phyloP scores from a whole-genome alignment of 2,329 filamentous ascomycete species.

The Beauveria caledonica region DNA sequence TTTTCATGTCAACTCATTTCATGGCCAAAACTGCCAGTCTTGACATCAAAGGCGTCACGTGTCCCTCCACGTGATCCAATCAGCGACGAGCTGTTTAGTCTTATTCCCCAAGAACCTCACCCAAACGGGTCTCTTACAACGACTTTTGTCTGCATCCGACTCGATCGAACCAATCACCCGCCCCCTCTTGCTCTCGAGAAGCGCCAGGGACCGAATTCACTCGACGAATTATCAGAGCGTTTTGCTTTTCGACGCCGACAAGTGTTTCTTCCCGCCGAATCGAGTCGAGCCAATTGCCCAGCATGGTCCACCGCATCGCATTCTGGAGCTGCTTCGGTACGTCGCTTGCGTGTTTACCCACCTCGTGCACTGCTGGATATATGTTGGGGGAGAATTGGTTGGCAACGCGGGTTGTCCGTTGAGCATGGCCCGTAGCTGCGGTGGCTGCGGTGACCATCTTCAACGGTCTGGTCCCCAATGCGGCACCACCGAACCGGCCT shows the following conservation, averaged over 20 bases:
- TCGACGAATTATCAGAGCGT: not conserved
- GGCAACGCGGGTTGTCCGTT: not conserved
- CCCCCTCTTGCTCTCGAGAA: not conserved
- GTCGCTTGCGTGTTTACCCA: conserved; percentile 22
- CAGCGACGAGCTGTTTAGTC: conserved; percentile 15
- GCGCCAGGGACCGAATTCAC: not conserved
- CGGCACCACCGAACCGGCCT: no score
- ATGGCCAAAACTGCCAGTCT: not conserved
- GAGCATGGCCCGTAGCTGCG: not conserved
- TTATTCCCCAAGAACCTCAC: conserved; percentile 4
- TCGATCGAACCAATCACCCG: not conserved
- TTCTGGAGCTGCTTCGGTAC: conserved; percentile 92
- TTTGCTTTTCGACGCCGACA: not conserved
- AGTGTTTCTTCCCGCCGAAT: not conserved
- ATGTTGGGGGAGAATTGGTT: not conserved
- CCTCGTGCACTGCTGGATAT: not conserved
- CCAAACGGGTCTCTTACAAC: not conserved
- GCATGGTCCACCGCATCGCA: conserved; percentile 57
- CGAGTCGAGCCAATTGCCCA: conserved; percentile 19
- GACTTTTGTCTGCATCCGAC: not conserved
- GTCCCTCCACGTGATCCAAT: conserved; percentile 18
- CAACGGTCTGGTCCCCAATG: no score
- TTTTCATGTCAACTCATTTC: not conserved
- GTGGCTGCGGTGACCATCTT: no score
- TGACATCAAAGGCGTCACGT: not conserved